These are phyloP conservation scores for Ogataea salicorniae DNA, from an alignment of 805 yeast genomes.

Conservation along the genomic window DNA sequence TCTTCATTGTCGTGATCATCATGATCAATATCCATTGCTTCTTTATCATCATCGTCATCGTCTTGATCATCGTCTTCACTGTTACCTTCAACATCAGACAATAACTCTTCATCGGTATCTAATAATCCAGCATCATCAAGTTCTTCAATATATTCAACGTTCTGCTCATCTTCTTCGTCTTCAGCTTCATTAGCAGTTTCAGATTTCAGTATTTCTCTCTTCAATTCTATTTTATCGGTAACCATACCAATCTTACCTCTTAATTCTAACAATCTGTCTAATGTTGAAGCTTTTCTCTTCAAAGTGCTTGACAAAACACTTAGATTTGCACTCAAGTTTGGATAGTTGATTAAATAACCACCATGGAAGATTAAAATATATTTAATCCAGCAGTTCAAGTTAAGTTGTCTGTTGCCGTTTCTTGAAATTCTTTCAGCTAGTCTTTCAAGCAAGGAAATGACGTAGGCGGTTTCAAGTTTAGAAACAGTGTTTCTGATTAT, in stretches of 20 bases:
- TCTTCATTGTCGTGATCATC: slow-evolving; percentile 48
- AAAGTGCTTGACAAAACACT: slow-evolving; percentile 43
- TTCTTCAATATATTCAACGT: slow-evolving; percentile 71
- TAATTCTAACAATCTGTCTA: slow-evolving; percentile 47
- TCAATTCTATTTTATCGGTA: slow-evolving; percentile 38
- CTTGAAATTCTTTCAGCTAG: slow-evolving; percentile 48
- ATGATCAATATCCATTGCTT: slow-evolving; percentile 36
- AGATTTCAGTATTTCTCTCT: slow-evolving; percentile 32
- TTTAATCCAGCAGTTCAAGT: slow-evolving; percentile 49
- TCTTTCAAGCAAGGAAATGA: slow-evolving; percentile 46
- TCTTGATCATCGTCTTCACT: slow-evolving; percentile 20
- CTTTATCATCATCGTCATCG: slow-evolving; percentile 22
- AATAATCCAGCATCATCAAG: slow-evolving; percentile 44
- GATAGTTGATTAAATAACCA: slow-evolving; percentile 41
- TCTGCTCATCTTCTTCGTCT: slow-evolving; percentile 37
- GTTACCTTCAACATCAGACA: slow-evolving; percentile 14
- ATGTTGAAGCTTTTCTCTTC: slow-evolving; percentile 41
- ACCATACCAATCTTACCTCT: slow-evolving; percentile 46
- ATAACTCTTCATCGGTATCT: slow-evolving; percentile 22
- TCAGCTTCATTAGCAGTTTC: slow-evolving; percentile 22
- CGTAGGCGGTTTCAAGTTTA: slow-evolving; percentile 44
- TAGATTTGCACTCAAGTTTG: slow-evolving; percentile 38
- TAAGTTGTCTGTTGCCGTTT: slow-evolving; percentile 45
- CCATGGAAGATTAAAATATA: slow-evolving; percentile 55
- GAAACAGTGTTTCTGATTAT: slow-evolving; percentile 46